Conservation (phyloP, 2,329 filamentous ascomycete genomes). For the Boeremia lycopersici region DNA sequence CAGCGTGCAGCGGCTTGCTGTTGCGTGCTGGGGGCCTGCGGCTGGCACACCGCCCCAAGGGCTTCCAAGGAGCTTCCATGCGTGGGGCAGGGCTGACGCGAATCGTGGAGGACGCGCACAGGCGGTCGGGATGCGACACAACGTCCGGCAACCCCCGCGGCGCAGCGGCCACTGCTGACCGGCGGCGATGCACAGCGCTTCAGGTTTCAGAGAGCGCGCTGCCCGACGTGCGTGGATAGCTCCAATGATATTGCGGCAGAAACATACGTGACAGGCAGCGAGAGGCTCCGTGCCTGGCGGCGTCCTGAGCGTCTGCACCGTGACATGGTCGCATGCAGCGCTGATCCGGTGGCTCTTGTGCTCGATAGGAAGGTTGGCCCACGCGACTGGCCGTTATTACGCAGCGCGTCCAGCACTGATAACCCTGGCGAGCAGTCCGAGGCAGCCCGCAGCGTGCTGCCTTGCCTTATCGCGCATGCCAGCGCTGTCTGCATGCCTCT, state of each 20-base stretch:
- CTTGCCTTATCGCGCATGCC: slow-evolving; percentile 18
- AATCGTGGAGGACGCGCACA: slow-evolving; percentile 7
- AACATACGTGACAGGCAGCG: no score
- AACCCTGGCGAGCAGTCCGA: slow-evolving; percentile 18
- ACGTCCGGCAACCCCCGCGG: neutral
- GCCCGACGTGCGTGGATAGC: no score
- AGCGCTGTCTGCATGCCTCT: neutral
- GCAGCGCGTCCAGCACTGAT: slow-evolving; percentile 23
- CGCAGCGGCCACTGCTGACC: neutral
- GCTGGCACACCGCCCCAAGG: slow-evolving; percentile 9
- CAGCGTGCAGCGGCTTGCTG: neutral
- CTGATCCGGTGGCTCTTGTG: slow-evolving; percentile 20
- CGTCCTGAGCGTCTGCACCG: slow-evolving; percentile 7
- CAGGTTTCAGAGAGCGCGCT: slow-evolving; percentile 4
- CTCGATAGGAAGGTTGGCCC: slow-evolving; percentile 23
- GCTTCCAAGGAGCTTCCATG: slow-evolving; percentile 12
- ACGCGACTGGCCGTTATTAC: slow-evolving; percentile 29
- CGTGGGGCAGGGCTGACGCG: slow-evolving; percentile 22
- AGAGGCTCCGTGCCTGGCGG: slow-evolving; percentile 18
- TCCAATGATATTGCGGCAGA: no score
- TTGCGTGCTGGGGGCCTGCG: neutral
- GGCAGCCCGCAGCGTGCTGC: no score
- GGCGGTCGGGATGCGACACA: neutral
- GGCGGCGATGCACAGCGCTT: slow-evolving; percentile 1
- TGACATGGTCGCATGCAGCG: slow-evolving; percentile 14